phyloP scores from a whole-genome alignment of 495 filamentous ascomycete genomes.

The Xeromyces bisporus region DNA sequence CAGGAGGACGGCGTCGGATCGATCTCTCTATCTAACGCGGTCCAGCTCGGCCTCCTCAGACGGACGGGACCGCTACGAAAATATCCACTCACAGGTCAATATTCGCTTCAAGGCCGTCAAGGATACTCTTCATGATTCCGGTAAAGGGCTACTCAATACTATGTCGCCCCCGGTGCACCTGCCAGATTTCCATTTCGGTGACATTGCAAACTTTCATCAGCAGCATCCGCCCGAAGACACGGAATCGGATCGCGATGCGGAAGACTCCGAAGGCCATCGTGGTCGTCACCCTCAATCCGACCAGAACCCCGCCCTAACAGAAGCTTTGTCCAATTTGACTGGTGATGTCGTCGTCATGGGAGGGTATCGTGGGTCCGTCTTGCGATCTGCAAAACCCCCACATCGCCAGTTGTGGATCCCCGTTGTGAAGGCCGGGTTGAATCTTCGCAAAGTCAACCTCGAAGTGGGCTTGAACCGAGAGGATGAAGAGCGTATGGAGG shows the following conservation, averaged over 20 bases:
- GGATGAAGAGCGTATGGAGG: slow-evolving; percentile 73
- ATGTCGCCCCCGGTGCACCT: slow-evolving; percentile 12
- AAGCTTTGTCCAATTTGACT: slow-evolving; percentile 50
- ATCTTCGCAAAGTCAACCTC: slow-evolving; percentile 79
- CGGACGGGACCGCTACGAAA: slow-evolving; percentile 67
- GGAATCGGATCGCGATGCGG: neutral
- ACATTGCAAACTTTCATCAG: slow-evolving; percentile 23
- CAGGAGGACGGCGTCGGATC: slow-evolving; percentile 53
- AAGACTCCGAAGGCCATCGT: slow-evolving; percentile 8
- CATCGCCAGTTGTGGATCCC: slow-evolving; percentile 82
- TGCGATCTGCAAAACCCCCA: slow-evolving; percentile 70
- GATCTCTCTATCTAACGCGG: slow-evolving; percentile 49
- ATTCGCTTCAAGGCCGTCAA: slow-evolving; percentile 80
- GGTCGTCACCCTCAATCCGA: slow-evolving; percentile 17
- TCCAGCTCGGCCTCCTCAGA: slow-evolving; percentile 71
- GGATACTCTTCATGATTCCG: slow-evolving; percentile 69
- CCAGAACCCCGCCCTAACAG: slow-evolving; percentile 36
- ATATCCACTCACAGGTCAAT: slow-evolving; percentile 63
- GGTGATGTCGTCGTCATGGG: slow-evolving; percentile 84
- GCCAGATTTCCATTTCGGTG: slow-evolving; percentile 27
- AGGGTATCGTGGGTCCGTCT: slow-evolving; percentile 75
- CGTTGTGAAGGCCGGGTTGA: slow-evolving; percentile 84
- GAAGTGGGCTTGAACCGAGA: slow-evolving; percentile 71
- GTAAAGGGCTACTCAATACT: slow-evolving; percentile 51
- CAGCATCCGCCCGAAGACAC: slow-evolving; percentile 2